Evolutionary conservation across 768 basidiomycete genomes (phyloP).

Genomic region (Phylloporus arenicola): DNA sequence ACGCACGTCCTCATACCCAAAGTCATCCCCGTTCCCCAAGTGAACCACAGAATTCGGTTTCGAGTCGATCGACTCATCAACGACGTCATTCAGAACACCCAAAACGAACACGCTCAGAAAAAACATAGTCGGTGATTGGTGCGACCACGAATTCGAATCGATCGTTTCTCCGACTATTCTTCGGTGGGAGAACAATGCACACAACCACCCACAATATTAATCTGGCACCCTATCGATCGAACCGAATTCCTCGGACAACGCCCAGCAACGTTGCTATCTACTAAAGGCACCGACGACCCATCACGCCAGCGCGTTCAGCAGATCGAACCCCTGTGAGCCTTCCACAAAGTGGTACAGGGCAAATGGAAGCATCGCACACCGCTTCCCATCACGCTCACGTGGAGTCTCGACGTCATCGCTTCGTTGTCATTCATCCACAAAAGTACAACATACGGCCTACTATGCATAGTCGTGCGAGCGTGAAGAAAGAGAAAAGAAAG

Average conservation of each 20-base stretch:
- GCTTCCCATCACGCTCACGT: not conserved
- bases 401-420: not conserved
- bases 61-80: not conserved
- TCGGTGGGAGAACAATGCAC: not conserved
- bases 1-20: not conserved
- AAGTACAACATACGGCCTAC: not conserved
- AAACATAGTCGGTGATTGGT: not conserved
- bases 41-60: not conserved
- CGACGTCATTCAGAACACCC: not conserved
- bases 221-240: not conserved
- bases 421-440: not conserved
- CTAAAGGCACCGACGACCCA: not conserved
- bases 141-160: not conserved
- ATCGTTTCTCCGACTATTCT: not conserved
- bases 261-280: not conserved
- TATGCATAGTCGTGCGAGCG: not conserved
- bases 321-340: not conserved
- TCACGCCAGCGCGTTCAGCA: not conserved
- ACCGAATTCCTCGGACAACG: not conserved
- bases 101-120: not conserved
- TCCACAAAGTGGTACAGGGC: not conserved
- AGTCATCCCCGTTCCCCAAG: not conserved
- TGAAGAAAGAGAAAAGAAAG: not conserved
- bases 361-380: not conserved
- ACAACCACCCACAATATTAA: not conserved